These are phyloP conservation scores for Zygoascus tannicola DNA, from an alignment of 805 yeast species.

Conservation along the genomic window DNA sequence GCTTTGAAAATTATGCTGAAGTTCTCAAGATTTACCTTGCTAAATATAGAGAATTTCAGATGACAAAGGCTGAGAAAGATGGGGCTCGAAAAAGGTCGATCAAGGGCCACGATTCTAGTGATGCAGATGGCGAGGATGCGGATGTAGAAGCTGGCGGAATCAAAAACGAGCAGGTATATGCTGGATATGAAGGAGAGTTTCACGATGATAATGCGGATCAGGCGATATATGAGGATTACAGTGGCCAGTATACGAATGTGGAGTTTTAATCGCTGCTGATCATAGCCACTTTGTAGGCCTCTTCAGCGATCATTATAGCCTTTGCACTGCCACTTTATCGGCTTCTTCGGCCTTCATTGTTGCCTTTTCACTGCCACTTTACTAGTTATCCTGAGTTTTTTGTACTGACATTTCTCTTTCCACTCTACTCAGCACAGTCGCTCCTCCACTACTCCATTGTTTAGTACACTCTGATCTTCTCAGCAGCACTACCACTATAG, in stretches of 20 bases:
- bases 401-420: no score
- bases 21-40: conserved; percentile 60
- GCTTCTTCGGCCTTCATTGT: no score
- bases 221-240: conserved; percentile 21
- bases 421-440: no score
- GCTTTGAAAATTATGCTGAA: conserved; percentile 63
- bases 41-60: conserved; percentile 44
- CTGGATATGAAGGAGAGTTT: conserved; percentile 19
- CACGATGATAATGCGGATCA: conserved; percentile 15
- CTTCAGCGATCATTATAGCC: no score
- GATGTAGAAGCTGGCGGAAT: neutral
- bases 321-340: no score
- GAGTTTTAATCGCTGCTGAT: no score
- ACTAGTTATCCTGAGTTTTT: no score
- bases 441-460: no score
- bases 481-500: no score
- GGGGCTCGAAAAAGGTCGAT: conserved; percentile 2
- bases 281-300: no score
- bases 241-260: conserved; percentile 23
- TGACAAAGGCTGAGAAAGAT: conserved; percentile 14
- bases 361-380: no score
- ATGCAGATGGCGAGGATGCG: conserved; percentile 3
- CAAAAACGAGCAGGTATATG: neutral
- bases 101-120: neutral
- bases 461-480: no score